Evolutionary conservation across 164 flowering plant genomes (phyloP).

Genomic region (Malania oleifera): DNA sequence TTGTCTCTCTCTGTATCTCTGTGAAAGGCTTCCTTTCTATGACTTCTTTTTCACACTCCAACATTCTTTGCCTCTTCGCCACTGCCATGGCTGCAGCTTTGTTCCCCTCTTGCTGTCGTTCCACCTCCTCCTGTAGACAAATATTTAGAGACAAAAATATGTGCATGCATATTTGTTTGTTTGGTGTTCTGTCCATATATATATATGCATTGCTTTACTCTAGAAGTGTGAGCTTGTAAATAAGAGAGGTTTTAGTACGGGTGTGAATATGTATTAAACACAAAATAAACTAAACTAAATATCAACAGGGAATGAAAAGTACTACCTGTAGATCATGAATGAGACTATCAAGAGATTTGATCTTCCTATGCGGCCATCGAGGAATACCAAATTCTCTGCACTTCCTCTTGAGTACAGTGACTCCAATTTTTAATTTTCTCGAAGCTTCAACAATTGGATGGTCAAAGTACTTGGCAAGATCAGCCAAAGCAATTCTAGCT

Average conservation of each 20-base stretch:
- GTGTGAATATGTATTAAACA: too few species aligned
- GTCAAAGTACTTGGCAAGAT: conserved; percentile 53
- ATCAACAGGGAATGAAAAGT: not conserved
- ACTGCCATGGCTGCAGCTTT: conserved; percentile 46
- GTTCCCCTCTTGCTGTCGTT: conserved; percentile 33
- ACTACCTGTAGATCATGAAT: conserved; percentile 57
- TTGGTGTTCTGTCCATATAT: not conserved
- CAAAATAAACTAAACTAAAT: too few species aligned
- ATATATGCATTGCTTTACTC: not conserved
- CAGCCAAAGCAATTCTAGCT: conserved; percentile 42
- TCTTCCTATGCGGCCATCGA: conserved; percentile 75
- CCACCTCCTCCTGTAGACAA: conserved; percentile 45
- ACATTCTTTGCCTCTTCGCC: conserved; percentile 47
- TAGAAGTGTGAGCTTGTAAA: too few species aligned
- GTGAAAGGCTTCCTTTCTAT: conserved; percentile 53
- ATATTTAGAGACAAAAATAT: not conserved
- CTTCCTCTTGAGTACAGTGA: conserved; percentile 57
- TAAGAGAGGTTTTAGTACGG: too few species aligned
- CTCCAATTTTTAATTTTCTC: conserved; percentile 47
- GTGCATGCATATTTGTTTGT: not conserved
- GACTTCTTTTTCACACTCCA: conserved; percentile 49
- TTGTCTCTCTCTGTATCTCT: conserved; percentile 58
- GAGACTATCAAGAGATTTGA: conserved; percentile 60
- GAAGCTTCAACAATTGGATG: conserved; percentile 64
- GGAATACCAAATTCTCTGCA: conserved; percentile 69